Evolutionary conservation across 2,329 filamentous ascomycete genomes (phyloP).

Genomic region (Huntiella moniliformis): DNA sequence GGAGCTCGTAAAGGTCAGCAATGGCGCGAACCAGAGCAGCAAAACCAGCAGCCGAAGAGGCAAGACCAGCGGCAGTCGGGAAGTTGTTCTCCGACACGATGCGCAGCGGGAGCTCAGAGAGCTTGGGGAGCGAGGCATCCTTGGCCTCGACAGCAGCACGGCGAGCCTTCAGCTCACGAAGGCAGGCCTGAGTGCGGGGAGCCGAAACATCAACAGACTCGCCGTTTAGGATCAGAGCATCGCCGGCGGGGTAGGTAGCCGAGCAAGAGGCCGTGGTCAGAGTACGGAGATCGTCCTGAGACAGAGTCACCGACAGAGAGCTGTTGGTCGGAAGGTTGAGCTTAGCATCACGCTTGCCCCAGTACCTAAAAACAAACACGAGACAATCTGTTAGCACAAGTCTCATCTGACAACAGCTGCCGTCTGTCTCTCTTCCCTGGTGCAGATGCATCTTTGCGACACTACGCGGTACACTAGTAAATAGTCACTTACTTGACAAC

Average conservation of each 20-base stretch:
- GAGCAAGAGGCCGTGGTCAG: conserved; percentile 92
- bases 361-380: conserved; percentile 36
- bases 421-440: background rate
- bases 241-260: conserved; percentile 40
- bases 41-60: conserved; percentile 51
- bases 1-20: conserved; percentile 77
- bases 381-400: background rate
- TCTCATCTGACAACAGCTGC: conserved; percentile 1
- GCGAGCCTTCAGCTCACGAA: conserved; percentile 64
- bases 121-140: conserved; percentile 59
- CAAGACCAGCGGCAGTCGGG: conserved; percentile 84
- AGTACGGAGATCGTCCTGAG: conserved; percentile 81
- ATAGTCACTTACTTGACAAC: conserved; percentile 59
- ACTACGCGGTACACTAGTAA: background rate
- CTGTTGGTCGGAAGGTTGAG: conserved; percentile 97
- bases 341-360: conserved; percentile 88
- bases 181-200: conserved; percentile 83
- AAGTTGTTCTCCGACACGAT: conserved; percentile 98
- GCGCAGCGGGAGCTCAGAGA: conserved; percentile 58
- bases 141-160: conserved; percentile 56
- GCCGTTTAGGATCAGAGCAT: conserved; percentile 72
- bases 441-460: too few relatives aligned
- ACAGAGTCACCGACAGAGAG: conserved; percentile 89
- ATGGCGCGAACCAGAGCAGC: conserved; percentile 64
- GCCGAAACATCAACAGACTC: conserved; percentile 67